Evolutionary conservation across 768 basidiomycete genomes (phyloP).

Genomic region (Phylloporus scabripes): DNA sequence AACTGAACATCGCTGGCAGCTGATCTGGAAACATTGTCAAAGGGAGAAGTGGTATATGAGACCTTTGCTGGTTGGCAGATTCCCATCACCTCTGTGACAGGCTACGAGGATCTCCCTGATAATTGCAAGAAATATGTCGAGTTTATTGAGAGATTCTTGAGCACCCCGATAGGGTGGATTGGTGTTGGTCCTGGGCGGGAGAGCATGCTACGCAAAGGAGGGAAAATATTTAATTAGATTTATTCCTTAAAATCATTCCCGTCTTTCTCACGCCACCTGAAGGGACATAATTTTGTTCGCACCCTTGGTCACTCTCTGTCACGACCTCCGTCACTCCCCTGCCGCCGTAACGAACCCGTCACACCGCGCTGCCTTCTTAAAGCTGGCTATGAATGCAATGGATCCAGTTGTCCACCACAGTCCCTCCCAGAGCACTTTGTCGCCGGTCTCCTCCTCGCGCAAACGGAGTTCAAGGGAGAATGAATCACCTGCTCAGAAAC

Average conservation of each 20-base stretch:
- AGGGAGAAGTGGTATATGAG: conserved; percentile 80
- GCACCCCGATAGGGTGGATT: conserved; percentile 82
- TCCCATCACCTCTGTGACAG: conserved; percentile 57
- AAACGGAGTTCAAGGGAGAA: conserved; percentile 60
- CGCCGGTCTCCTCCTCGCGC: conserved; percentile 32
- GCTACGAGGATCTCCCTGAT: conserved; percentile 72
- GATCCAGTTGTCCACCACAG: conserved; percentile 31
- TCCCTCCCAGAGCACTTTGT: conserved; percentile 29
- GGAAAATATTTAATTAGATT: conserved; percentile 18
- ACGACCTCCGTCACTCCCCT: conserved; percentile 31
- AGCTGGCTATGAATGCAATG: conserved; percentile 28
- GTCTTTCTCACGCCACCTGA: conserved; percentile 22
- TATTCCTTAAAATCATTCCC: background rate
- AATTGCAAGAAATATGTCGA: conserved; percentile 82
- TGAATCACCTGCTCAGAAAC: conserved; percentile 66
- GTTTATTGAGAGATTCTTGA: conserved; percentile 75
- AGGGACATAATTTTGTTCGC: conserved; percentile 11
- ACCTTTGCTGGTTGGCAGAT: conserved; percentile 90
- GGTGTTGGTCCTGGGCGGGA: conserved; percentile 87
- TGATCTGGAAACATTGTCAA: conserved; percentile 73
- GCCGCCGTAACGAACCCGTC: conserved; percentile 33
- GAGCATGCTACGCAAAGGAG: conserved; percentile 51
- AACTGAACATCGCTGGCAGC: conserved; percentile 40
- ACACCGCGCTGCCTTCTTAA: conserved; percentile 23
- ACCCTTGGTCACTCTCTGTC: conserved; percentile 29